Evolutionary conservation across 495 filamentous ascomycete species (phyloP).

Genomic region (Penicillium psychrofluorescens): DNA sequence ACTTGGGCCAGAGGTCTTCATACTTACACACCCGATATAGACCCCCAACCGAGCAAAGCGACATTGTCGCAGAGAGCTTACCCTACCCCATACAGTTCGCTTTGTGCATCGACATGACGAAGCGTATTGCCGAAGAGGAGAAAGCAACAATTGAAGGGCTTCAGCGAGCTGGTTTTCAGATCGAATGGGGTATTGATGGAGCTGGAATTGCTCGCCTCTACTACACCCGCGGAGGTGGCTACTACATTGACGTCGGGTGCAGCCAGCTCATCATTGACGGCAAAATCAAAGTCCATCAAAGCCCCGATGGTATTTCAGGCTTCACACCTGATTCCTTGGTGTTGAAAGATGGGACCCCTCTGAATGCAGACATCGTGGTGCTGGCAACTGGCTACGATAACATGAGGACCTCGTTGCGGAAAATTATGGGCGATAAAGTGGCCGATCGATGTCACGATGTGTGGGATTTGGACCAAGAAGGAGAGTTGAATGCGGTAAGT

Average conservation of each 20-base stretch:
- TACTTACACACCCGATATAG: slow-evolving; percentile 5
- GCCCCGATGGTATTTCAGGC: slow-evolving; percentile 47
- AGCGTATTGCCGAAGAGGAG: slow-evolving; percentile 42
- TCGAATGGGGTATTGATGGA: slow-evolving; percentile 58
- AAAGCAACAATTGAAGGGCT: slow-evolving; percentile 52
- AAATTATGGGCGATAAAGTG: slow-evolving; percentile 62
- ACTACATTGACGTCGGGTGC: slow-evolving; percentile 71
- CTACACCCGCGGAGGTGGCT: slow-evolving; percentile 63
- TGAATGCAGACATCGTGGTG: slow-evolving; percentile 71
- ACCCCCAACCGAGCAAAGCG: slow-evolving; percentile 52
- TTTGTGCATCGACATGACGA: slow-evolving; percentile 43
- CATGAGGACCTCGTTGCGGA: slow-evolving; percentile 57
- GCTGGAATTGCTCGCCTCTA: slow-evolving; percentile 64
- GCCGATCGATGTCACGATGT: slow-evolving; percentile 60
- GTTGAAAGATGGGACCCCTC: slow-evolving; percentile 55
- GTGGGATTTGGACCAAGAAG: slow-evolving; percentile 76
- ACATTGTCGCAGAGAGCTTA: slow-evolving; percentile 47
- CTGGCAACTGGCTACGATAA: slow-evolving; percentile 79
- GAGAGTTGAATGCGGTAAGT: slow-evolving; percentile 51
- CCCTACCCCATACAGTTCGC: slow-evolving; percentile 55
- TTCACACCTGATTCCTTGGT: slow-evolving; percentile 48
- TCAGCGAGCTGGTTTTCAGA: slow-evolving; percentile 55
- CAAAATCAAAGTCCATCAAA: slow-evolving; percentile 67
- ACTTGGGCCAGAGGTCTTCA: background rate
- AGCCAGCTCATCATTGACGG: slow-evolving; percentile 68